phyloP scores from a whole-genome alignment of 1,284 basidiomycete species.

The Ceratobasidium sp. region DNA sequence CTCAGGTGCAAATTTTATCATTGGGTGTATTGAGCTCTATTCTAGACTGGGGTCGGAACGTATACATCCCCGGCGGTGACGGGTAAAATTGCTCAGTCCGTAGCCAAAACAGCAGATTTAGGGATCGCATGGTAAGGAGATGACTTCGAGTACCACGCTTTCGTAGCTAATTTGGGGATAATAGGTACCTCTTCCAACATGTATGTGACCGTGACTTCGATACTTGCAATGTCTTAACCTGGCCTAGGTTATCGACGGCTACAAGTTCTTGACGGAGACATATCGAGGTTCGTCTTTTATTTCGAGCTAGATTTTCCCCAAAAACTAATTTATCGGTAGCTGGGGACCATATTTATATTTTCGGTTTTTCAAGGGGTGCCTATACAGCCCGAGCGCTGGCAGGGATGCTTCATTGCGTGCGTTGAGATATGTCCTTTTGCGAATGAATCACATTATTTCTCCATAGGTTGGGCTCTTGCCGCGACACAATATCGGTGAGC shows the following conservation, averaged over 20 bases:
- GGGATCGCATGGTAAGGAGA: constrained; percentile 23
- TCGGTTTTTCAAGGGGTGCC: constrained; percentile 33
- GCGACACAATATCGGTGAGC: constrained; percentile 21
- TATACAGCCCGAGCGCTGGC: constrained; percentile 35
- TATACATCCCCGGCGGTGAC: constrained; percentile 14
- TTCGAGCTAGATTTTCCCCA: neutral
- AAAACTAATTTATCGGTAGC: neutral
- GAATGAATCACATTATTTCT: neutral
- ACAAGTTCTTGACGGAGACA: constrained; percentile 11
- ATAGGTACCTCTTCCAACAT: neutral
- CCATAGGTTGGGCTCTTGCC: constrained; percentile 4
- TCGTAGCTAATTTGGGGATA: neutral
- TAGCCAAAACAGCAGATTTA: constrained; percentile 17
- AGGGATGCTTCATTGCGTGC: constrained; percentile 30
- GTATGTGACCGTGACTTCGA: neutral
- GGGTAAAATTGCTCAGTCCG: neutral
- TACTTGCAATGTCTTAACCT: neutral
- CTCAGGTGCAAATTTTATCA: too few species aligned
- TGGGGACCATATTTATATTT: constrained; percentile 5
- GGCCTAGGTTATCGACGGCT: constrained; percentile 5
- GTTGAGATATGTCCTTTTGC: too few species aligned
- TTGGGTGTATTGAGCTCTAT: neutral
- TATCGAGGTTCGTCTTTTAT: neutral
- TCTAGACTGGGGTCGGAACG: constrained; percentile 37
- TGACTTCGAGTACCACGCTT: neutral